Base-by-base conservation (phyloP, 305 asterid genomes). In the Fraxinus nigra region DNA sequence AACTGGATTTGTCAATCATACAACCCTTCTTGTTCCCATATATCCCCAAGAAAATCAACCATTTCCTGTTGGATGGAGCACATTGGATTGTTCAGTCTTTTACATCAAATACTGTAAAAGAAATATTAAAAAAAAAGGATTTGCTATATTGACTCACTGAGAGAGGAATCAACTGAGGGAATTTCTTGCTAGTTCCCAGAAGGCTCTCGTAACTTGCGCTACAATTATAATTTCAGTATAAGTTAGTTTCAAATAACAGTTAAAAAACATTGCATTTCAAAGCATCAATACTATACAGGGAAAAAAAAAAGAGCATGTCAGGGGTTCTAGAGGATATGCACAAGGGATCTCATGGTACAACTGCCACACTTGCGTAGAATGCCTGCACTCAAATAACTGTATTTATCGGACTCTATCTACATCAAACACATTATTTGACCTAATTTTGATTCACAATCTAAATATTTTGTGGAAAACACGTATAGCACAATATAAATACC, bases 1-100 rank as follows among this genome's bases (percentile, higher is more conserved):
- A 30, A 67, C 13, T 67, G 18, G 38, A 67, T 67, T 76, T 67
- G 33, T 81, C 82, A 87, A 30, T 87, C 88, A 80, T 85, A 87
- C 77, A 87, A 85, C 35, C 88, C 88, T 78, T 87, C 90, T 70
- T 87, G 88, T 82, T 87, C 90, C 90, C 88, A 87, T 69, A 81
- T 79, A 79, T 85, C 87, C 74, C 78, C 87, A 34, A 87, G 87
- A 77, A 87, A 87, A 78, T 85, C 88, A 61, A 85, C 85, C 87
- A 87, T 87, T 78, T 87, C 90, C 90, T 87, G 82, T 78, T 38
- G 9, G 77, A 34, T 73, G 79, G 70, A 78, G 30, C 67, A 76
- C 70, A n/a, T 63, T 80, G 9, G 32, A 79, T 10, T 4, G 70
- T 81, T 75, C 82, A 59, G 34, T 20, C 67, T 67, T 67, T 67